Evolutionary conservation across 2,329 filamentous ascomycete species (phyloP), one percentile per base, ranked within the genome.

Genomic region (Claviceps citrina): DNA sequence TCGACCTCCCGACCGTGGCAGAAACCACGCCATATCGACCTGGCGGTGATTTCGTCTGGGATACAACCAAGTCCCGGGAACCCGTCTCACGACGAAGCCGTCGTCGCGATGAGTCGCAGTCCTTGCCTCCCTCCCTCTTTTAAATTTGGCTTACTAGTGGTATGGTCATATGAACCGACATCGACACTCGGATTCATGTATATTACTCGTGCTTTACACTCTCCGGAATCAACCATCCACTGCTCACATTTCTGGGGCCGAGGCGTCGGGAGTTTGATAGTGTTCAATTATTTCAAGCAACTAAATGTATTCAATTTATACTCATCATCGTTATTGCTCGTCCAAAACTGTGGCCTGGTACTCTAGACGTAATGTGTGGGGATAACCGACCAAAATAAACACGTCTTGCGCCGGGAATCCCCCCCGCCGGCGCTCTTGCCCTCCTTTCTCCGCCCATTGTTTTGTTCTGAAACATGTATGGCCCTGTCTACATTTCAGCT

Each of bases 41-140:
- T 8, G 46, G 46, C n/a, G 48, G 46, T 8, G 49, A 50, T 36
- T 54, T 54, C 36, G 50, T 56, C 31, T 61, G 58, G 58, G 54
- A 60, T 36, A 61, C 58, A 1, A 49, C 45, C 4, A 49, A 44
- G 32, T 35, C 48, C 26, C 19, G n/a, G 2, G 28, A 26, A 7
- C 38, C 34, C 16, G 42, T 40, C n/a, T 37, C 41, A 7, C 24
- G 24, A 28, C 31, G 22, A 15, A 16, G 18, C 6, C 31, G 24
- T 7, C 22, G 36, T 18, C 13, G 26, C 22, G n/a, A n/a, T n/a
- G n/a, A n/a, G n/a, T n/a, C n/a, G n/a, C n/a, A n/a, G n/a, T n/a
- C n/a, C n/a, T n/a, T n/a, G n/a, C n/a, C n/a, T n/a, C n/a, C n/a
- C n/a, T n/a, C n/a, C n/a, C n/a, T n/a, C n/a, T n/a, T n/a, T n/a